Evolutionary conservation across 441 rosid species (phyloP), one percentile per base, ranked within the genome.

Genomic region (Kokia cookei): DNA sequence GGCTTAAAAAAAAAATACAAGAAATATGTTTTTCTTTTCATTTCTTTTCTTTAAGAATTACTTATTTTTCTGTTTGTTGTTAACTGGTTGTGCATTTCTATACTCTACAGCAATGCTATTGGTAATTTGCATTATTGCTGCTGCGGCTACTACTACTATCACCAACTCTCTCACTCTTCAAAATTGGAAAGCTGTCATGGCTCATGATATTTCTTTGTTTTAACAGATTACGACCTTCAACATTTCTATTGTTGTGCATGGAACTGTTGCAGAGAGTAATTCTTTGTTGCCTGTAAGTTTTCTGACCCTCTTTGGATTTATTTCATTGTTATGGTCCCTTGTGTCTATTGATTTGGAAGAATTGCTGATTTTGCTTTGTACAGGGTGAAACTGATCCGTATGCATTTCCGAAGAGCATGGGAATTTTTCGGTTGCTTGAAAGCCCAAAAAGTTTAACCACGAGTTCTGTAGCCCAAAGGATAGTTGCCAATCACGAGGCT

Each of bases 201-300:
- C 58, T 71, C 42, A 69, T 15, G 29, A 57, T 62, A 29, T 10
- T 55, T 68, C 24, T 59, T 51, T 5, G n/a, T 14, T 27, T 67
- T 40, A 26, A 26, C 93, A 95, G 98, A 86, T 95, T 75, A 89
- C 89, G 59, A 95, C 99, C 78, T 95, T 95, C 84, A 89, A 93
- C 82, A 91, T 95, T 75, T 87, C 91, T 51, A 67, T 88, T 85
- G 96, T 95, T 64, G 98, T 90, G 82, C 99, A 82, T 73, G 99
- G 99, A 73, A 91, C 97, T 68, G 80, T 93, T 54, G 89, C 96
- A 10, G 99, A 95, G 83, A 82, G 86, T 69, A 84, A 83, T 74
- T 29, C 75, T 77, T 54, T 76, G 58, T 77, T 67, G 67, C 59
- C 76, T 22, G 96, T 90, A 83, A 82, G 86, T 64, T 75, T 43